A percentile compares a stretch with the other conserved stretches of the same genome.
These are phyloP conservation scores for Aegilops umbellulata DNA, from an alignment of 176 grass and related monocot genomes.

Conservation along the genomic window DNA sequence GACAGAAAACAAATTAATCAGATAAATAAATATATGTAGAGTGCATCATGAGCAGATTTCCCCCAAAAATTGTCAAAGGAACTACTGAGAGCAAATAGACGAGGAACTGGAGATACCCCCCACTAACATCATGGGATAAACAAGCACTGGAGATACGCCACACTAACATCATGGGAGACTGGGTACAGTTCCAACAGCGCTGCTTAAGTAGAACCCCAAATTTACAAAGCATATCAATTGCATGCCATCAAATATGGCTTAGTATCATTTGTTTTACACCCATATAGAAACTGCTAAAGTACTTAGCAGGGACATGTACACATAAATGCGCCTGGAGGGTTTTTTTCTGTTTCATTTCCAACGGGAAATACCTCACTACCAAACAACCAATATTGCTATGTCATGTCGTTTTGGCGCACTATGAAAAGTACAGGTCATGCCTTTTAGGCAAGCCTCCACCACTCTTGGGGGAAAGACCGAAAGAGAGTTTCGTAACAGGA, in stretches of 20 bases:
- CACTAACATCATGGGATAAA: not conserved
- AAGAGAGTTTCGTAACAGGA: not conserved
- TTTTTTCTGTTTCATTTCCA: not conserved
- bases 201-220: slow-evolving; percentile 3
- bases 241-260: not conserved
- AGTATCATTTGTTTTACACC: not conserved
- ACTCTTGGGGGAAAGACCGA: not conserved
- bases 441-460: not conserved
- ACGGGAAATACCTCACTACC: not conserved
- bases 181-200: not conserved
- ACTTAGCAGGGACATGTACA: not conserved
- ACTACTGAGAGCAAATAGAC: not conserved
- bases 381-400: not conserved
- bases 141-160: not conserved
- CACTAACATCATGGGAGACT: not conserved
- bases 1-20: not conserved
- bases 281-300: not conserved
- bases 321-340: not conserved
- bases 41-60: not conserved
- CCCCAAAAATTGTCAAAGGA: not conserved
- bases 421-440: not conserved
- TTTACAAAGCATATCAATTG: not conserved
- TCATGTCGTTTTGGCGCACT: not conserved
- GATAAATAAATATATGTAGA: not conserved
- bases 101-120: not conserved